Base-by-base conservation (phyloP, 2,329 filamentous ascomycete genomes). In the Ophiostoma australiae region DNA sequence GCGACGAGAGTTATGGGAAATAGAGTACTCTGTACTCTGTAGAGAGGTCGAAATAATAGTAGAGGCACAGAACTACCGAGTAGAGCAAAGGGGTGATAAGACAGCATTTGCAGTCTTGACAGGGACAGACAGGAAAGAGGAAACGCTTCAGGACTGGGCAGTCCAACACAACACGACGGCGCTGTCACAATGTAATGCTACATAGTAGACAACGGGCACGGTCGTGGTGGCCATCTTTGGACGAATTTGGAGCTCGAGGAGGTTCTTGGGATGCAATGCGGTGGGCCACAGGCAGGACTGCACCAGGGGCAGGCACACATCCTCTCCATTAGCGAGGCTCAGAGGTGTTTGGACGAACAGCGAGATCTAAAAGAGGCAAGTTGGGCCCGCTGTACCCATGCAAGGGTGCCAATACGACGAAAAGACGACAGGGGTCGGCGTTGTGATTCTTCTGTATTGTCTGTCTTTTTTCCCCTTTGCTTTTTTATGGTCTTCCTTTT, bases 331-430 rank as follows among this genome's bases (percentile, higher is more conserved):
- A 63, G 58, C 58, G 58, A 63, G 58, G 58, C 58, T 63, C 58
- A 63, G 58, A 63, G 23, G 35, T 31, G 66, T 48, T 39, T 48
- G 35, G 66, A 48, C 39, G 23, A 37, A 35, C 39, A 39, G 27
- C 27, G 58, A 63, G 27, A 63, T 33, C 58, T 33, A 7, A 63
- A 63, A 31, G 27, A 63, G 58, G 58, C 27, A 63, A 63, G 58
- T 63, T 63, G 58, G 13, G 27, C 13, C 52, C 58, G 27, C 39
- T 41, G 52, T 58, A 27, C 52, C n/a, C 52, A 63, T 33, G 27
- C 55, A 35, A 67, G 63, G 52, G 39, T 67, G 67, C 69, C 67
- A 71, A 71, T 69, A 72, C 67, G 37, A 65, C 33, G 23, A 58
- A 63, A 58, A 58, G 23, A 31, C 52, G 10, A 58, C 52, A 58